Conservation (phyloP, 2,329 filamentous ascomycete genomes). For the Aspergillus thermomutatus region DNA sequence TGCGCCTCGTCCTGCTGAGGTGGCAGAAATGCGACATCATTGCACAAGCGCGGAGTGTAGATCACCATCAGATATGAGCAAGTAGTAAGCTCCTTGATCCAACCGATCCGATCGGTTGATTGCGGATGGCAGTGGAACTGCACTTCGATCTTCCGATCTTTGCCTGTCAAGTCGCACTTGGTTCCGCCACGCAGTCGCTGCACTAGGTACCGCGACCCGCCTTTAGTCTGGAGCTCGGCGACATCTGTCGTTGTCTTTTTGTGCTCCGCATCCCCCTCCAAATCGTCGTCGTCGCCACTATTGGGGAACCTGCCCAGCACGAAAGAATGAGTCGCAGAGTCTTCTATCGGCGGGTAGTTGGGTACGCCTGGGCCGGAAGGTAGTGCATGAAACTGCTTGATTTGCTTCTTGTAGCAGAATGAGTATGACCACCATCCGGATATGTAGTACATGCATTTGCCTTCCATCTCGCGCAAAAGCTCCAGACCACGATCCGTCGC, state of each 20-base stretch:
- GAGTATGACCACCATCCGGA: slow-evolving; percentile 95
- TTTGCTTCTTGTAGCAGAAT: slow-evolving; percentile 84
- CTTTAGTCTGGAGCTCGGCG: slow-evolving; percentile 73
- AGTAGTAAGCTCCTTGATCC: slow-evolving; percentile 89
- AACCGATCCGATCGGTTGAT: slow-evolving; percentile 71
- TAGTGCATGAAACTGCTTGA: slow-evolving; percentile 87
- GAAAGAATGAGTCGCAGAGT: slow-evolving; percentile 72
- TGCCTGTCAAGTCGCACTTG: slow-evolving; percentile 78
- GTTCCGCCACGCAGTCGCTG: slow-evolving; percentile 78
- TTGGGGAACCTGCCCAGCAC: slow-evolving; percentile 64
- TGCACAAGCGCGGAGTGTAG: slow-evolving; percentile 82
- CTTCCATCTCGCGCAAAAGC: slow-evolving; percentile 72
- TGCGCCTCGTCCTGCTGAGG: slow-evolving; percentile 75
- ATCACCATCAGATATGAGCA: slow-evolving; percentile 93
- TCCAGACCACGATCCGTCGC: slow-evolving; percentile 78
- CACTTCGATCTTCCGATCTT: slow-evolving; percentile 78
- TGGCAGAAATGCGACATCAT: slow-evolving; percentile 80
- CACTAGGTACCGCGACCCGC: slow-evolving; percentile 80
- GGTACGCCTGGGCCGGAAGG: slow-evolving; percentile 66
- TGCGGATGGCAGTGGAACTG: slow-evolving; percentile 75
- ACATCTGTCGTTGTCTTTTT: slow-evolving; percentile 37
- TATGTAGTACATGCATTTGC: slow-evolving; percentile 76
- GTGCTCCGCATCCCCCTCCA: slow-evolving; percentile 21
- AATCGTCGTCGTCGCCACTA: slow-evolving; percentile 32
- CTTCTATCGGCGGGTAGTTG: slow-evolving; percentile 68